phyloP scores from a whole-genome alignment of 2,329 filamentous ascomycete species.

The Calonectria ilicicola region DNA sequence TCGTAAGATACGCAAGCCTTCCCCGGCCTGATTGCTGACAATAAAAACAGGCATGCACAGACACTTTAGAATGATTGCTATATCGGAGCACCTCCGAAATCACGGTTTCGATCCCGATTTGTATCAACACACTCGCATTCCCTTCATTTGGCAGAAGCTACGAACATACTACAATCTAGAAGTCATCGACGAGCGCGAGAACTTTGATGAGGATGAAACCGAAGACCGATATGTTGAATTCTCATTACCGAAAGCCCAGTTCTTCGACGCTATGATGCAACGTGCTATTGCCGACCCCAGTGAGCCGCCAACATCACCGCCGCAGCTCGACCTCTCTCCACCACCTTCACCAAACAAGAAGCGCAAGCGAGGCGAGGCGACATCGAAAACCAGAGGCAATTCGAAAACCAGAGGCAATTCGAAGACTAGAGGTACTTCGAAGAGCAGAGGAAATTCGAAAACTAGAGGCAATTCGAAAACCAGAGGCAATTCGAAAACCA shows the following conservation, averaged over 20 bases:
- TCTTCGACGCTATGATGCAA: slow-evolving; percentile 60
- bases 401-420: slow-evolving; percentile 42
- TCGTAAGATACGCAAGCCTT: neutral
- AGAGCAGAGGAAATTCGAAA: slow-evolving; percentile 38
- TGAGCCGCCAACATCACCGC: slow-evolving; percentile 61
- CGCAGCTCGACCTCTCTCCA: slow-evolving; percentile 56
- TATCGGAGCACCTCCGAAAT: slow-evolving; percentile 82
- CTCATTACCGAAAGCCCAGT: slow-evolving; percentile 64
- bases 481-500: slow-evolving; percentile 45
- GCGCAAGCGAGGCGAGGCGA: slow-evolving; percentile 57
- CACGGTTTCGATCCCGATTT: slow-evolving; percentile 81
- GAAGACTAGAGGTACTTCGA: slow-evolving; percentile 54
- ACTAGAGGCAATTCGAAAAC: slow-evolving; percentile 52
- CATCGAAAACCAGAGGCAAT: slow-evolving; percentile 53
- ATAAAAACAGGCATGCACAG: slow-evolving; percentile 81
- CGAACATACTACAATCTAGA: slow-evolving; percentile 86
- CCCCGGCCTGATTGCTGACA: slow-evolving; percentile 24
- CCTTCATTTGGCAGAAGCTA: slow-evolving; percentile 92
- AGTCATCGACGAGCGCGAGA: slow-evolving; percentile 86
- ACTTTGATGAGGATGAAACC: slow-evolving; percentile 70
- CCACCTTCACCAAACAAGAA: slow-evolving; percentile 52
- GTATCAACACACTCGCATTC: slow-evolving; percentile 85
- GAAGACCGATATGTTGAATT: slow-evolving; percentile 76
- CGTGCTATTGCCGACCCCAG: slow-evolving; percentile 58
- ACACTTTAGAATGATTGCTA: slow-evolving; percentile 91